Base-by-base conservation (phyloP, 2,329 filamentous ascomycete genomes). In the Pseudocercospora ulei region DNA sequence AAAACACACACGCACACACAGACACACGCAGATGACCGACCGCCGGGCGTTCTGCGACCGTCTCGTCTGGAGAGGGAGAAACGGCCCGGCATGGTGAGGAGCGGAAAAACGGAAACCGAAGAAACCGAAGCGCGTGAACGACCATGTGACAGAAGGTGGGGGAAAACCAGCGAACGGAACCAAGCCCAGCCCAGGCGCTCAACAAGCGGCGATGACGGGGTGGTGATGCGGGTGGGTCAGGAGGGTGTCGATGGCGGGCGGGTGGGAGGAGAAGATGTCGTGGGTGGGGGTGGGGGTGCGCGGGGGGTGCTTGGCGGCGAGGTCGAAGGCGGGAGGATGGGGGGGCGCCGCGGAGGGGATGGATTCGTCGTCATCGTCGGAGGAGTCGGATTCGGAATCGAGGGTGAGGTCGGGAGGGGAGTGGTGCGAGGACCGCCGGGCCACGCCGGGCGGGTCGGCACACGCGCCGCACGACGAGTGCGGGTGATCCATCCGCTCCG, bases 321-420 rank as follows among this genome's bases (percentile, higher is more conserved):
- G 63, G 44, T 69, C 63, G 52, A 69, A 57, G 7, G 56, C 56
- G 12, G 61, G 48, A 45, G 63, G 57, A 16, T 65, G 64, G 27
- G 68, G 68, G 28, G 68, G 68, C 9, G n/a, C n/a, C n/a, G n/a
- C n/a, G 28, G 60, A 56, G 33, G 66, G 67, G 41, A 65, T 64
- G 17, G 62, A 61, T 40, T 69, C 67, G 55, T 71, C 67, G 41
- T 69, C 66, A 19, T n/a, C n/a, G n/a, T n/a, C n/a, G n/a, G n/a
- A n/a, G 9, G 48, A 52, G 34, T 56, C 54, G 8, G 48, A 50
- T 49, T 67, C 64, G 24, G 63, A 62, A 46, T 69, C 66, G 57
- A 66, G 62, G 27, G 65, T 61, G 46, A 70, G 66, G 56, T 70
- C 67, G 27, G 68, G 67, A 42, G 67, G 66, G 39, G 55, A 57